phyloP scores from a whole-genome alignment of 148 eudicot species.

The Rhododendron simsii region DNA sequence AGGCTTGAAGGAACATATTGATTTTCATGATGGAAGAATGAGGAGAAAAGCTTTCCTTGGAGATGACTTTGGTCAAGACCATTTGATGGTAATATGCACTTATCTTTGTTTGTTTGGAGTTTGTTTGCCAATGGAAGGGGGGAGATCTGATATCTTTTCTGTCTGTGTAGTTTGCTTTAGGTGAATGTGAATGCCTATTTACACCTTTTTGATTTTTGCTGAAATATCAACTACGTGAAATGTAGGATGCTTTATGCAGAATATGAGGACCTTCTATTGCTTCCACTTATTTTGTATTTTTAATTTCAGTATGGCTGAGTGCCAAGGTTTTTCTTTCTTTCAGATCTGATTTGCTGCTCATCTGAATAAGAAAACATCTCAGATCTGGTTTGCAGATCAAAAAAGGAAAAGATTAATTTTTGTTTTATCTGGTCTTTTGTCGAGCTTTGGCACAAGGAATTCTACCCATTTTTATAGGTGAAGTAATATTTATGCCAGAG shows the following conservation, averaged over 20 bases:
- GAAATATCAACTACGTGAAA: not conserved
- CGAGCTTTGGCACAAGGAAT: not conserved
- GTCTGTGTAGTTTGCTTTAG: not conserved
- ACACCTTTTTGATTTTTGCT: not conserved
- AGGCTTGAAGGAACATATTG: conserved; percentile 47
- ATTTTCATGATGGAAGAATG: conserved; percentile 62
- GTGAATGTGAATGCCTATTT: not conserved
- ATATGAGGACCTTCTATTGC: not conserved
- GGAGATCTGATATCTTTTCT: not conserved
- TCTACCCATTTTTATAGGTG: not conserved
- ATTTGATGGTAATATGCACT: conserved; percentile 41
- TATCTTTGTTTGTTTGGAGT: conserved; percentile 7
- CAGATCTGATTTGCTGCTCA: not conserved
- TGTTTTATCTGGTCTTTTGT: not conserved
- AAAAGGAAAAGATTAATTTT: not conserved
- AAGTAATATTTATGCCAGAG: not conserved
- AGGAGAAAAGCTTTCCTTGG: conserved; percentile 73
- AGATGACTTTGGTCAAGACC: conserved; percentile 34
- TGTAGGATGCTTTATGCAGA: not conserved
- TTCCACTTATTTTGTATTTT: not conserved
- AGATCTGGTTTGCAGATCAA: not conserved
- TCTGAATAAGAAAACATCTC: not conserved
- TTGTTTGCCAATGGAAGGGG: not conserved
- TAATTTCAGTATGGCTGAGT: not conserved
- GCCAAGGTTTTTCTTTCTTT: not conserved